Evolutionary conservation across 2,329 filamentous ascomycete species (phyloP).

Genomic region (Hirsutella minnesotensis): DNA sequence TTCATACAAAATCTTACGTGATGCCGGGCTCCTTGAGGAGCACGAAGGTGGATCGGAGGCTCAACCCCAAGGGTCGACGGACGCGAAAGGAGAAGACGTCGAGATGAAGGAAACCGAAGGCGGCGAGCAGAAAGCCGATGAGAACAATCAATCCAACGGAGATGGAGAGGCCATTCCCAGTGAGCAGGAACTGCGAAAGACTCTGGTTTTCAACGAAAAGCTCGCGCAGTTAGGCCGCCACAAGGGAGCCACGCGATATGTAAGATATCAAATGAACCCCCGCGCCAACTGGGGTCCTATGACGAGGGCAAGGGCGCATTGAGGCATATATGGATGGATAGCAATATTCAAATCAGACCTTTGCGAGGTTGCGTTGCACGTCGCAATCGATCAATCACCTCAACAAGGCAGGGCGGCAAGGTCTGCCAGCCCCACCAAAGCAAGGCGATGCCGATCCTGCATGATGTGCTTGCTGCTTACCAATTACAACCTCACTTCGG

Average conservation of each 20-base stretch:
- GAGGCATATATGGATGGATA: too few relatives aligned
- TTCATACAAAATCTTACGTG: conserved; percentile 55
- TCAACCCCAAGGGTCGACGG: conserved; percentile 6
- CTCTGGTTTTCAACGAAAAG: conserved; percentile 61
- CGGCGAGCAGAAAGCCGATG: conserved; percentile 9
- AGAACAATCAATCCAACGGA: conserved; percentile 8
- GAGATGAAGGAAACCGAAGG: background rate
- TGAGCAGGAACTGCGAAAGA: conserved; percentile 40
- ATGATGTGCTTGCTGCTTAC: background rate
- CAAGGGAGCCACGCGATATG: conserved; percentile 53
- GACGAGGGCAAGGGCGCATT: conserved; percentile 34
- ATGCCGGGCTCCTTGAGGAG: conserved; percentile 24
- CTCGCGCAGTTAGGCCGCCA: conserved; percentile 67
- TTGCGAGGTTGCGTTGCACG: background rate
- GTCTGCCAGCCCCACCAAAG: too few relatives aligned
- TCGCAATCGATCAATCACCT: background rate
- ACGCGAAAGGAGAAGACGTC: conserved; percentile 10
- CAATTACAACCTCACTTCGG: background rate
- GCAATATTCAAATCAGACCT: too few relatives aligned
- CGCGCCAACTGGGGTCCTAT: conserved; percentile 90
- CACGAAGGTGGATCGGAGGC: conserved; percentile 18
- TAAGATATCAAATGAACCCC: conserved; percentile 85
- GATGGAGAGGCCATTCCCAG: conserved; percentile 8
- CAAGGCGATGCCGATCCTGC: too few relatives aligned
- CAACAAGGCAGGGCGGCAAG: too few relatives aligned